Evolutionary conservation across 805 yeast genomes (phyloP), one percentile per base, ranked within the genome.

Genomic region (Cephaloascus albidus): DNA sequence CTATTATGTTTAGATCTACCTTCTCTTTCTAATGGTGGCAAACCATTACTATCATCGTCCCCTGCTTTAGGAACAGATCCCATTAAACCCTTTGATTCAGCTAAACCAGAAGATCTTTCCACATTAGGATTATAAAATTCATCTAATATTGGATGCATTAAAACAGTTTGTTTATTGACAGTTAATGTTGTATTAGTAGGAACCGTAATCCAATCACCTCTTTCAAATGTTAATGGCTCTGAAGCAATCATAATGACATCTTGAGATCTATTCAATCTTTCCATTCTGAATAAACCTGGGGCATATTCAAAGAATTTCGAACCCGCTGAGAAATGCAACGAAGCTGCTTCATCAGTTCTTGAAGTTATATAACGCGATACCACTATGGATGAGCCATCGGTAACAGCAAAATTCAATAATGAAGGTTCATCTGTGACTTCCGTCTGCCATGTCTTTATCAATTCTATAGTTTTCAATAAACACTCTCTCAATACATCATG

Each of bases 121-220:
- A 87, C 85, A 41, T 82, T 83, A 30, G 70, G 72, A 51, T 84
- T 86, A 60, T 79, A 89, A 62, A 79, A 89, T 58, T 93, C 96
- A 56, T 93, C 97, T 36, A 72, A 65, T 33, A 93, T 85, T 2
- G 98, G 98, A 55, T 89, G 95, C 63, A 93, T 63, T 36, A 93
- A 65, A 3, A 93, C 93, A 1, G 95, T 86, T 56, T 89, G 95
- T 40, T 78, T 80, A 46, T 78, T 80, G 43, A 93, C 78, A 0
- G 96, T 85, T 14, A 93, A 58, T 1, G 82, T 65, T 3, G 97
- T 84, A 56, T 93, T 93, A 1, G 97, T 84, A 2, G 97, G 97
- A 1, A 93, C 94, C 3, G 96, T 81, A 38, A 90, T 85, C 98
- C 98, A 93, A 60, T 93, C 98, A 32, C 89, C 90, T 40, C 98